These are phyloP conservation scores for Penicillium sp. DNA, from an alignment of 2,329 filamentous ascomycete species.

Conservation along the genomic window DNA sequence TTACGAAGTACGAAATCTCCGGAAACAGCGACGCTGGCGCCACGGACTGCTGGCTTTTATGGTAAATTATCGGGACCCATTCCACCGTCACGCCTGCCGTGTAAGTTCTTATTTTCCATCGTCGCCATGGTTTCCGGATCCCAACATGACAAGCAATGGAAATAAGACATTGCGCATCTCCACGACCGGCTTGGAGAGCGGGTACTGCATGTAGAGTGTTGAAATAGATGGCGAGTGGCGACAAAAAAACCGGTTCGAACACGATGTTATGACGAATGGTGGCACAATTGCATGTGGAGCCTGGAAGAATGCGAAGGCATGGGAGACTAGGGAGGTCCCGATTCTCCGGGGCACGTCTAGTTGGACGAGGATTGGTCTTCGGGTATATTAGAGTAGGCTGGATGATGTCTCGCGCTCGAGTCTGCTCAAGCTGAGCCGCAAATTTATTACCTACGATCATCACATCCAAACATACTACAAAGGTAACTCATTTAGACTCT, in stretches of 20 bases:
- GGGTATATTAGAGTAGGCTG: background rate
- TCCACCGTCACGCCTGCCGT: slow-evolving; percentile 41
- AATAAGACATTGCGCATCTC: slow-evolving; percentile 44
- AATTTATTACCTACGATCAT: background rate
- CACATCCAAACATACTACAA: background rate
- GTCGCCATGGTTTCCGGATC: slow-evolving; percentile 46
- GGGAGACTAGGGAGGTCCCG: slow-evolving; percentile 53
- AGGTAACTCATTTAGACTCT: background rate
- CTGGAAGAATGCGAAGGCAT: slow-evolving; percentile 40
- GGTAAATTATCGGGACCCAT: slow-evolving; percentile 51
- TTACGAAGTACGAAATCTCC: slow-evolving; percentile 49
- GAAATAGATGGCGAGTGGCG: slow-evolving; percentile 53
- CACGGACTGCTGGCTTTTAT: slow-evolving; percentile 50
- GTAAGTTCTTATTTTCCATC: slow-evolving; percentile 41
- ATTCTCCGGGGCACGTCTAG: slow-evolving; percentile 46
- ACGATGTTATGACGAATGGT: slow-evolving; percentile 44
- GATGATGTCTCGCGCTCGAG: background rate
- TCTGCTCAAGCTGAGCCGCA: background rate
- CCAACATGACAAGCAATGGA: slow-evolving; percentile 34
- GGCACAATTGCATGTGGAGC: slow-evolving; percentile 50
- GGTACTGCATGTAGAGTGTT: slow-evolving; percentile 53
- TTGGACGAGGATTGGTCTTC: background rate
- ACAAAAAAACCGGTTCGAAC: slow-evolving; percentile 54
- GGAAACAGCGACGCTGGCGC: slow-evolving; percentile 64
- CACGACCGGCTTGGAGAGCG: slow-evolving; percentile 44